Evolutionary conservation across 2,329 filamentous ascomycete genomes (phyloP), one percentile per base, ranked within the genome.

Genomic region (Allantophomopsis cytisporea): DNA sequence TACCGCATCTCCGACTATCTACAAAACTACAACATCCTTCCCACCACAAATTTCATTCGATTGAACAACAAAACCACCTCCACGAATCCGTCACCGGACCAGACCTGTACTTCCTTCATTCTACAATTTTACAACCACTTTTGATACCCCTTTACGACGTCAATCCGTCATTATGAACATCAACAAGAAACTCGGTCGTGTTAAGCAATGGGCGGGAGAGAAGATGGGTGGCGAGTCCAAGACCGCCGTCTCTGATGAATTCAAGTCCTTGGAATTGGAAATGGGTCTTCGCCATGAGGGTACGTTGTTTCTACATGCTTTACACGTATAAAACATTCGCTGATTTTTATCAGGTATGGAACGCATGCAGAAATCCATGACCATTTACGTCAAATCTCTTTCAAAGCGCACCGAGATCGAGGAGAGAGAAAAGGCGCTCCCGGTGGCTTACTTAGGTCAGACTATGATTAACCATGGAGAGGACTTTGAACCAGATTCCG

Each of bases 131-230:
- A 28, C 23, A 28, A 28, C 23, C 23, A 28, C 23, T 28, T 28
- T 28, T 28, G 23, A 28, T 28, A 28, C 23, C 23, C 23, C 23
- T 28, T 28, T 28, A 28, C 23, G 11, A 28, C 23, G 7, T 28
- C 23, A 28, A 3, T 8, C 39, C 46, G 46, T 47, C 30, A 51
- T 43, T n/a, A 57, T 57, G 54, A 56, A 57, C 50, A 55, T 57
- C 47, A 56, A 53, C 62, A 94, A 94, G 70, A 94, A 93, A 60
- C 77, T 96, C 58, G 89, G 88, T 64, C 82, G 89, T 56, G 80
- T 94, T 68, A 93, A 89, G 68, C 89, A 96, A 80, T 96, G 89
- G 89, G 86, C 88, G 31, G 86, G 86, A 50, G 89, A 96, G 66
- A 85, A 88, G 64, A 94, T 96, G 84, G 89, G 89, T 52, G 76